These are phyloP conservation scores for Hymenoscyphus fraxineus DNA, from an alignment of 2,329 filamentous ascomycete genomes.

Conservation along the genomic window DNA sequence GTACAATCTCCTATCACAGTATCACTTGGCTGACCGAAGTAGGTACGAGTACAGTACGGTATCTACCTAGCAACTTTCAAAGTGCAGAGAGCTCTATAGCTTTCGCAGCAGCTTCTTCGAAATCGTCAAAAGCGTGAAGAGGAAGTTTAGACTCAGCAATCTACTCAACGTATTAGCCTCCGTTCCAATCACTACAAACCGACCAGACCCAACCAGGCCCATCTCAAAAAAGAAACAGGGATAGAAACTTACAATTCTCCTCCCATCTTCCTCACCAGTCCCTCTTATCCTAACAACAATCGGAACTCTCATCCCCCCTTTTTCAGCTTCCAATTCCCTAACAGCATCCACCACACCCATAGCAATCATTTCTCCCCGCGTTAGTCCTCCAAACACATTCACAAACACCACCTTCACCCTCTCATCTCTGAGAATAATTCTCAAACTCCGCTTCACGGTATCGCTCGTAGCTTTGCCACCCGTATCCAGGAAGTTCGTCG, in stretches of 20 bases:
- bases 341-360: slow-evolving; percentile 71
- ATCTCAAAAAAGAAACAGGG: neutral
- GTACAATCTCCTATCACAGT: too few relatives aligned
- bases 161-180: slow-evolving; percentile 28
- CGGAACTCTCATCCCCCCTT: slow-evolving; percentile 52
- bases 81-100: slow-evolving; percentile 53
- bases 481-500: slow-evolving; percentile 84
- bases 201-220: neutral
- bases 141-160: slow-evolving; percentile 65
- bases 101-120: slow-evolving; percentile 67
- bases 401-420: slow-evolving; percentile 70
- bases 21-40: too few relatives aligned
- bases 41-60: too few relatives aligned
- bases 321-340: slow-evolving; percentile 51
- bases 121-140: slow-evolving; percentile 69
- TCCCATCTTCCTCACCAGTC: slow-evolving; percentile 68
- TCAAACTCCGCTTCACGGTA: slow-evolving; percentile 75
- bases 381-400: slow-evolving; percentile 62
- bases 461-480: slow-evolving; percentile 82
- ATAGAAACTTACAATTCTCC: slow-evolving; percentile 50
- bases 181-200: neutral
- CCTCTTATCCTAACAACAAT: slow-evolving; percentile 75
- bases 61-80: neutral
- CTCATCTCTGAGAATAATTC: slow-evolving; percentile 66
- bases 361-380: slow-evolving; percentile 75